Evolutionary conservation across 257 asterid genomes (phyloP), one percentile per base, ranked within the genome.

Genomic region (Fraxinus quadrangulata): DNA sequence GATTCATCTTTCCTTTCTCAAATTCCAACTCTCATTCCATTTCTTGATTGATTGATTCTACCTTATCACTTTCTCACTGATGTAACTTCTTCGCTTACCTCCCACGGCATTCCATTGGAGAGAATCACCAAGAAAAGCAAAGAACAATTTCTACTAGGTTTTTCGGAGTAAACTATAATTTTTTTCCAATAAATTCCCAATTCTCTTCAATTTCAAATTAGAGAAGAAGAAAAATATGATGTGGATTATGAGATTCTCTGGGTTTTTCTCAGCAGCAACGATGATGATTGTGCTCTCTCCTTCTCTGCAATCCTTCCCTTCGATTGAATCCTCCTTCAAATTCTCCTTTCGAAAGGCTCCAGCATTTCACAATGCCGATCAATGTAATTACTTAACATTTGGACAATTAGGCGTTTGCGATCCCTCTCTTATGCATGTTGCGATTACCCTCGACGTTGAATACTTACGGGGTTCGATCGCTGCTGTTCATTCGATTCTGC

Each of bases 381-480:
- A 84, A 21, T 86, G 90, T 81, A 79, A 77, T 14, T 33, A 72
- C 26, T 49, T 74, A 17, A 31, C 65, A 37, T 23, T 12, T 24
- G 75, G 2, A 23, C 31, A 77, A 31, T 31, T 56, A 72, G 72
- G 79, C 69, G 79, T 85, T 33, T 88, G 89, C 73, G 86, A 87
- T 49, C 89, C 90, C 1, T 74, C 85, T 45, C 71, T 90, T 31
- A 81, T 89, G 45, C 94, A 91, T 78, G 84, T 89, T 1, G 92
- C 93, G n/a, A 91, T 89, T 75, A 89, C 97, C 7, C 93, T 89
- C 45, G 97, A 91, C 45, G 71, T 79, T 6, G 84, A 87, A 11
- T 91, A 86, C 49, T 83, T 91, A 2, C 89, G 97, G 0, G 97
- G 97, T 34, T 88, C 97, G 9, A 81, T 91, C 54, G 94, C 97